These are phyloP conservation scores for Cystobasidium pallidum DNA, from an alignment of 1,284 basidiomycete species.

Conservation along the genomic window DNA sequence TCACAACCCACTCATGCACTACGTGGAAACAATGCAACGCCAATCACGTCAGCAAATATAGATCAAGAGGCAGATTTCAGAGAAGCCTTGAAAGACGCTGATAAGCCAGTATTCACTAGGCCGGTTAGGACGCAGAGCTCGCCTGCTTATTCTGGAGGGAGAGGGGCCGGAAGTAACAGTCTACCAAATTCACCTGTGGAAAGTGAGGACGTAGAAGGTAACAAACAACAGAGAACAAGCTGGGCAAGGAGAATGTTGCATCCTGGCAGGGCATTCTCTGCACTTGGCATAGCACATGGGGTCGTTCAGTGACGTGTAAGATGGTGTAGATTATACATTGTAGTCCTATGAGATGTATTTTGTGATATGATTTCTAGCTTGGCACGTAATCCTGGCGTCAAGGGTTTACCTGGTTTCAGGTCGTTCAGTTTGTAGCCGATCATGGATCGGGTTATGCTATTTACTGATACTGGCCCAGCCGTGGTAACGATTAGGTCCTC, in stretches of 20 bases:
- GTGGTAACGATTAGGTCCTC: no score
- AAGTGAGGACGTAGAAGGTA: not conserved
- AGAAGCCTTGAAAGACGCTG: slow-evolving; percentile 9
- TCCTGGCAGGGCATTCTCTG: not conserved
- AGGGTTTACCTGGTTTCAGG: no score
- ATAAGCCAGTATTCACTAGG: slow-evolving; percentile 1
- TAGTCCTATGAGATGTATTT: slow-evolving; percentile 4
- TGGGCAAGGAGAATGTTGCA: slow-evolving; percentile 21
- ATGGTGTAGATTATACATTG: no score
- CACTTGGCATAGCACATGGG: slow-evolving; percentile 20
- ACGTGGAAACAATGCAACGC: not conserved
- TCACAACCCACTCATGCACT: not conserved
- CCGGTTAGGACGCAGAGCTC: not conserved
- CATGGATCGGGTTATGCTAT: no score
- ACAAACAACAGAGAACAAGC: not conserved
- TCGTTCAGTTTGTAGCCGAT: no score
- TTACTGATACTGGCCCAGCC: no score
- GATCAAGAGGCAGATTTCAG: slow-evolving; percentile 3
- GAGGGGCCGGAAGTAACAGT: not conserved
- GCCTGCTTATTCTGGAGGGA: not conserved
- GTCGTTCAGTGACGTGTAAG: slow-evolving; percentile 15
- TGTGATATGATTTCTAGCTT: no score
- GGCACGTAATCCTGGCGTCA: no score
- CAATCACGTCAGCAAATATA: not conserved
- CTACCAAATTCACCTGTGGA: not conserved